Percentiles rank a stretch among this genome's conserved stretches.
Evolutionary conservation across 192 early-diverging fungal genomes (phyloP).

Genomic region (Funneliformis geosporum): DNA sequence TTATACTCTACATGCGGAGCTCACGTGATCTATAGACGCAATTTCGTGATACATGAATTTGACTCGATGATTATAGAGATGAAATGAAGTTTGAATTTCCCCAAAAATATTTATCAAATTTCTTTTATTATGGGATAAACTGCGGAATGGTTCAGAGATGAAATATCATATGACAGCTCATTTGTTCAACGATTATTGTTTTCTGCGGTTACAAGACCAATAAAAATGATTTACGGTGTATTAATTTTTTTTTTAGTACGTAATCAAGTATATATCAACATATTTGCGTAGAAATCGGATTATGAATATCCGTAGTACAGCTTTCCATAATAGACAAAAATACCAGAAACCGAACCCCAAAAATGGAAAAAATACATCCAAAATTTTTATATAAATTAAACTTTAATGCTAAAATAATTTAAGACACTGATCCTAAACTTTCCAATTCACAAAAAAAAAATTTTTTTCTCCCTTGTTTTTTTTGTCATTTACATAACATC

Average conservation of each 20-base stretch:
- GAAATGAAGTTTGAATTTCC: neutral
- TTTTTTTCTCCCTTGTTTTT: neutral
- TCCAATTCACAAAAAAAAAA: neutral
- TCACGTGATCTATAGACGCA: neutral
- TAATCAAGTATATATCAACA: too few species aligned
- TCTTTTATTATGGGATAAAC: neutral
- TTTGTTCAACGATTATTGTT: neutral
- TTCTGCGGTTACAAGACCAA: too few species aligned
- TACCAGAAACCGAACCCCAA: neutral
- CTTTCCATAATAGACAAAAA: neutral
- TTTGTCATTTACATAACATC: neutral
- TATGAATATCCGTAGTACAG: neutral
- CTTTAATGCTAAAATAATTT: neutral
- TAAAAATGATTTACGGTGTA: neutral
- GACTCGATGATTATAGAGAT: neutral
- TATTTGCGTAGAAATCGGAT: neutral
- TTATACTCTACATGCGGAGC: slow-evolving; percentile 26
- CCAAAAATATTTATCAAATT: neutral
- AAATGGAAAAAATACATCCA: neutral
- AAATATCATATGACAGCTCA: neutral
- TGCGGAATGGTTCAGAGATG: neutral
- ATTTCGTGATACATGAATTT: slow-evolving; percentile 20
- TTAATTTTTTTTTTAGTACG: neutral
- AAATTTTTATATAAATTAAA: neutral
- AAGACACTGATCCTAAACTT: neutral